Base-by-base conservation (phyloP, 306 rosid species). In the Gynostemma pentaphyllum region DNA sequence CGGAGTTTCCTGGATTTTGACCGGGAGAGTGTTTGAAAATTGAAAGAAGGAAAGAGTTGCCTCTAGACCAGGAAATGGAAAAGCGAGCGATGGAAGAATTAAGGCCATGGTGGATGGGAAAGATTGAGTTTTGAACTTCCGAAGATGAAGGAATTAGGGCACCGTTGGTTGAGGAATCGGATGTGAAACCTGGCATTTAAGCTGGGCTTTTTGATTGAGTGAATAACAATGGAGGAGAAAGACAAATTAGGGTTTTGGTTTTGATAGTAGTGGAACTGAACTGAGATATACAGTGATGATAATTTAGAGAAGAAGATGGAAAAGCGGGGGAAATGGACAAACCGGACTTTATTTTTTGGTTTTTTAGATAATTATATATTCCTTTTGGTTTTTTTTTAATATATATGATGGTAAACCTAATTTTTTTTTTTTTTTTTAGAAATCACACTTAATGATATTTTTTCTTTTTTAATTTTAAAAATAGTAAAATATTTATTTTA, bases 11-110 rank as follows among this genome's bases (percentile, higher is more conserved):
- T 39, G 83, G 62, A 56, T 62, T 66, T 11, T 70, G 71, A 0
- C 57, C 73, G 21, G 72, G 30, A 11, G 70, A 56, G 15, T 61
- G 66, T 23, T 68, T 67, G 59, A 88, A 82, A 32, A 85, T 76
- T 16, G 98, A 82, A 62, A 92, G 81, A 61, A 87, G 88, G 46
- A 92, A 85, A 23, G 88, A 72, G 72, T 84, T 88, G 69, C 95
- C 98, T 66, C 80, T 81, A 65, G 85, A 75, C 96, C 96, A 92
- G 61, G 95, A 92, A 47, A 92, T 69, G 65, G 94, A 74, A 27
- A 85, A 47, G 68, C 92, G 81, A 69, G 82, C 76, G 63, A 87
- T 65, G 12, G 97, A 92, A 68, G 87, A 78, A 62, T 74, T 40
- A 36, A 88, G 79, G 50, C 80, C 86, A 9, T 92, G 96, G 74